Percentiles rank a stretch among this genome's conserved stretches.
Evolutionary conservation across 1,139 yeast genomes (phyloP).

Genomic region (Geotrichum cucujoidarum): DNA sequence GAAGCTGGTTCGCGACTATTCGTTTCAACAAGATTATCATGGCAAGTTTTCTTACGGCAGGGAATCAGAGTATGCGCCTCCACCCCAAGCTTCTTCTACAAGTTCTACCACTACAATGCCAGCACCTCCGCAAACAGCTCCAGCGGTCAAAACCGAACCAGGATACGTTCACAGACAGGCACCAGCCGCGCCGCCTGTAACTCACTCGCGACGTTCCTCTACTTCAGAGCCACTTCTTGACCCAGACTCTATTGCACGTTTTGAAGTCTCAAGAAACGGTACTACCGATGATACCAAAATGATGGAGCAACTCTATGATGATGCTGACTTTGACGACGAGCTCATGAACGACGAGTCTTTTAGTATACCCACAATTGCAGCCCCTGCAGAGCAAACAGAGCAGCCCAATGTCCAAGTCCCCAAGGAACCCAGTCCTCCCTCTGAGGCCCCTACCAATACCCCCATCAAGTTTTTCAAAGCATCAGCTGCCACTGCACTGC

Average conservation of each 20-base stretch:
- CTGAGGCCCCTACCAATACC: conserved; percentile 8
- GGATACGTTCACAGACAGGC: conserved; percentile 13
- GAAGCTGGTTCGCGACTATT: conserved; percentile 10
- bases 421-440: background rate
- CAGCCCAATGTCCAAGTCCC: background rate
- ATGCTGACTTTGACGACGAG: conserved; percentile 8
- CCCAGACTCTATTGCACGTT: conserved; percentile 11
- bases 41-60: conserved; percentile 38
- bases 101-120: background rate
- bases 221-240: conserved; percentile 12
- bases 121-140: background rate
- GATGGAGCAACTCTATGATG: conserved; percentile 8
- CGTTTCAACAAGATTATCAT: conserved; percentile 11
- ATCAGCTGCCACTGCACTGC: conserved; percentile 32
- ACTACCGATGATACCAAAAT: background rate
- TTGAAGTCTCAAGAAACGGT: background rate
- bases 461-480: conserved; percentile 18
- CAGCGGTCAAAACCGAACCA: background rate
- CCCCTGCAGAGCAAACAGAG: background rate
- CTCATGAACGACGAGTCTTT: conserved; percentile 6
- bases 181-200: background rate
- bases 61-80: conserved; percentile 23
- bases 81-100: too few species aligned
- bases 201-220: background rate
- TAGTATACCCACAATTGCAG: conserved; percentile 10